Evolutionary conservation across 2,329 filamentous ascomycete genomes (phyloP).

Genomic region (Bipolaris sorokiniana): DNA sequence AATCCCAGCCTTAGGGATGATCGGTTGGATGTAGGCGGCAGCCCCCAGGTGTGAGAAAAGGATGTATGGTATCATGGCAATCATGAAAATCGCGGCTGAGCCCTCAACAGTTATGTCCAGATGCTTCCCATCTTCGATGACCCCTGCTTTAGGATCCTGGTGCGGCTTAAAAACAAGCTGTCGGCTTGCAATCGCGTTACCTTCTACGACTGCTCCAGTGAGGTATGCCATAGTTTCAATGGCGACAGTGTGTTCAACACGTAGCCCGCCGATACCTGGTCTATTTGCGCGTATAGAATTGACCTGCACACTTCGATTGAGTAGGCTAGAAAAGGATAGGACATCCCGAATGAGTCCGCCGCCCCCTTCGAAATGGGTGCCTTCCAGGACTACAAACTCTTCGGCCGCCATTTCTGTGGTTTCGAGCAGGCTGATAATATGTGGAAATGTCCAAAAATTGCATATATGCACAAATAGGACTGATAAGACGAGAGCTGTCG

Average conservation of each 20-base stretch:
- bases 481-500: background rate
- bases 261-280: background rate
- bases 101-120: background rate
- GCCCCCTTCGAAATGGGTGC: background rate
- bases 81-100: background rate
- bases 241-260: background rate
- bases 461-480: background rate
- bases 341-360: background rate
- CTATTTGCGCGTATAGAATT: background rate
- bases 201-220: background rate
- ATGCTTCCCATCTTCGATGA: background rate
- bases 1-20: background rate
- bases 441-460: background rate
- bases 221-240: background rate
- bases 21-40: background rate
- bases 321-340: background rate
- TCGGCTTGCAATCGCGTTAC: background rate
- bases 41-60: background rate
- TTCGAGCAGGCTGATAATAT: background rate
- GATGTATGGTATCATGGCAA: background rate
- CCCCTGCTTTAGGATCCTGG: background rate
- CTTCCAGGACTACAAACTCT: background rate
- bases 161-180: background rate
- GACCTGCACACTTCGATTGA: background rate
- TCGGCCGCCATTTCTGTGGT: background rate